Conservation (phyloP, 495 filamentous ascomycete genomes). For the Hypoxylon intermedium region DNA sequence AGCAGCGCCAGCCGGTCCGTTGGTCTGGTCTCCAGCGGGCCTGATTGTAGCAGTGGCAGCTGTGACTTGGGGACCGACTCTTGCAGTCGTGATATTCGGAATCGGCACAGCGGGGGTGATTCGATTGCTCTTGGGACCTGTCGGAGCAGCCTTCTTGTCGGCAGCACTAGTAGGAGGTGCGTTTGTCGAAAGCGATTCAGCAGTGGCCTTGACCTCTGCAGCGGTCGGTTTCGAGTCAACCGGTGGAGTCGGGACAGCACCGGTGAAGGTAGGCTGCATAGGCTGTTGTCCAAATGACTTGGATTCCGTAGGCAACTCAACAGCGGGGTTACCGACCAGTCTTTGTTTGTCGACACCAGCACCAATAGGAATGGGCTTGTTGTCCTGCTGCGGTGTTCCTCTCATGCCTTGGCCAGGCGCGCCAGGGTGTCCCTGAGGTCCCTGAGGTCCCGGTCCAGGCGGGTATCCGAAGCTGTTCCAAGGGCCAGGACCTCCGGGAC, state of each 20-base stretch:
- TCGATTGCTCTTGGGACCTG: constrained; percentile 66
- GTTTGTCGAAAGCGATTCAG: constrained; percentile 46
- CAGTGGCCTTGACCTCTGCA: constrained; percentile 60
- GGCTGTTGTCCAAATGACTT: constrained; percentile 49
- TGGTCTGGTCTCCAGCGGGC: constrained; percentile 45
- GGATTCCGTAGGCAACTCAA: constrained; percentile 48
- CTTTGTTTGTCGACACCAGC: constrained; percentile 58
- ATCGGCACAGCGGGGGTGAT: constrained; percentile 66
- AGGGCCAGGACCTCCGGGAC: constrained; percentile 67
- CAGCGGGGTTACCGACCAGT: constrained; percentile 44
- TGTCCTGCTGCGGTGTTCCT: constrained; percentile 45
- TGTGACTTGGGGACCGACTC: constrained; percentile 41
- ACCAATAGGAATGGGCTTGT: constrained; percentile 62
- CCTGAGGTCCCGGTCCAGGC: constrained; percentile 54
- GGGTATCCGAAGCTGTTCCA: constrained; percentile 58
- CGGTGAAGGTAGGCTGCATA: constrained; percentile 37
- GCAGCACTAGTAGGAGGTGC: constrained; percentile 44
- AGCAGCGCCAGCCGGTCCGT: constrained; percentile 41
- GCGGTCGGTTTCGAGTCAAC: constrained; percentile 72
- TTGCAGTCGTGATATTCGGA: constrained; percentile 69
- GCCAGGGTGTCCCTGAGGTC: constrained; percentile 45
- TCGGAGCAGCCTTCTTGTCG: constrained; percentile 59
- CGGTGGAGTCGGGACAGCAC: constrained; percentile 56
- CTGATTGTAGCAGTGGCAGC: constrained; percentile 44
- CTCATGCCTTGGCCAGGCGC: constrained; percentile 48